Base-by-base conservation (phyloP, 768 basidiomycete genomes). In the Phlegmacium glaucopus region DNA sequence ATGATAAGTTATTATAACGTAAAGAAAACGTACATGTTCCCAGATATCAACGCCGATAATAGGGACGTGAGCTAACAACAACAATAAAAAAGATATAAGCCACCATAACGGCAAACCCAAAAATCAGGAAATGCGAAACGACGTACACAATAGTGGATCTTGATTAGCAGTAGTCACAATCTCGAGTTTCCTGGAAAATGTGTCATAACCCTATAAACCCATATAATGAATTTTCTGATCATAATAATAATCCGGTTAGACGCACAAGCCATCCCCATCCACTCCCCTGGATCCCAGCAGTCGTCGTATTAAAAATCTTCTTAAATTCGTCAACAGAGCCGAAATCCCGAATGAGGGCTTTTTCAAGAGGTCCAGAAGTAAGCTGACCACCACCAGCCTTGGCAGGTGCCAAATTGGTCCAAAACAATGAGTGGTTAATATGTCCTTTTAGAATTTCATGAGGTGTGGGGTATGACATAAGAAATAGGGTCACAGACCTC, bases 191-290 rank as follows among this genome's bases (percentile, higher is more conserved):
- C 84, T 80, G 32, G 74, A 79, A 18, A 61, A 54, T 11, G 77
- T 48, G 64, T 86, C 86, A 62, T 80, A 89, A 26, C 89, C 92
- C 87, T 90, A 52, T 5, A 32, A 15, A 18, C 18, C 22, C 22
- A 22, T 3, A 22, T 22, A 3, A 22, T 22, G 5, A 22, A 5
- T 22, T 22, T 22, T 5, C n/a, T n/a, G n/a, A n/a, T n/a, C n/a
- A n/a, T n/a, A n/a, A n/a, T n/a, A n/a, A n/a, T n/a, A 22, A 22
- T 9, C 30, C 45, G 22, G 6, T 10, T 34, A n/a, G 32, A 71
- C 76, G 51, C 56, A 85, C 92, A 49, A 99, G 78, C 96, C 96
- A 99, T 38, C 94, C 95, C 96, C 96, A 99, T 2, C 96, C 96
- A 56, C 89, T 92, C 22, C 96, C 96, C 69, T 99, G 96, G 45